Conservation (phyloP, 768 basidiomycete species). For the Kwoniella pini region DNA sequence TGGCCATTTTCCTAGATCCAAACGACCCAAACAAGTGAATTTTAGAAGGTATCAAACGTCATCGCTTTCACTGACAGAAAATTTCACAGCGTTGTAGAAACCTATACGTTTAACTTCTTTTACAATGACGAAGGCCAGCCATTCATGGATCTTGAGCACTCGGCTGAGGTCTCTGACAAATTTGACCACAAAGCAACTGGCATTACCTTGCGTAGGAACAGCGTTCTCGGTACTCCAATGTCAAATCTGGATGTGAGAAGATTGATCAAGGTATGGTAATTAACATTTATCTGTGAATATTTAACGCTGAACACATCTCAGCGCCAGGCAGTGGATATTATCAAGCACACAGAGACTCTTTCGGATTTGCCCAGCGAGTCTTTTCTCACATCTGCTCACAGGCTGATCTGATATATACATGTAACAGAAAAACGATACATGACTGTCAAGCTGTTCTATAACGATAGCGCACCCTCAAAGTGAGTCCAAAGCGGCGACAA, state of each 20-base stretch:
- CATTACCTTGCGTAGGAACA: background rate
- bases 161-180: background rate
- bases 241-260: slow-evolving; percentile 3
- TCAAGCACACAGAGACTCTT: slow-evolving; percentile 3
- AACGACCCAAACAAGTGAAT: slow-evolving; percentile 22
- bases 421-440: slow-evolving; percentile 13
- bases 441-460: slow-evolving; percentile 28
- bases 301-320: too few species aligned
- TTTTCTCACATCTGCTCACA: background rate
- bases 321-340: slow-evolving; percentile 1
- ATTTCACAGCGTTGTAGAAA: slow-evolving; percentile 36
- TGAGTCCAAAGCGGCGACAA: slow-evolving; percentile 11
- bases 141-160: background rate
- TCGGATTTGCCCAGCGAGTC: slow-evolving; percentile 24
- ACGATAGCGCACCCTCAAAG: slow-evolving; percentile 16
- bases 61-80: too few species aligned
- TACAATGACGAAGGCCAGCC: background rate
- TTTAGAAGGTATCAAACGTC: too few species aligned
- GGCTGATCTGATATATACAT: background rate
- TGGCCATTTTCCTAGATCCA: slow-evolving; percentile 23
- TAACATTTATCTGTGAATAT: too few species aligned
- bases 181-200: background rate
- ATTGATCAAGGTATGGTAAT: slow-evolving; percentile 12
- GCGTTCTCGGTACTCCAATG: background rate
- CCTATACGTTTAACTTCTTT: slow-evolving; percentile 31